phyloP scores from a whole-genome alignment of 2,329 filamentous ascomycete genomes.

The Penicillium concentricum region DNA sequence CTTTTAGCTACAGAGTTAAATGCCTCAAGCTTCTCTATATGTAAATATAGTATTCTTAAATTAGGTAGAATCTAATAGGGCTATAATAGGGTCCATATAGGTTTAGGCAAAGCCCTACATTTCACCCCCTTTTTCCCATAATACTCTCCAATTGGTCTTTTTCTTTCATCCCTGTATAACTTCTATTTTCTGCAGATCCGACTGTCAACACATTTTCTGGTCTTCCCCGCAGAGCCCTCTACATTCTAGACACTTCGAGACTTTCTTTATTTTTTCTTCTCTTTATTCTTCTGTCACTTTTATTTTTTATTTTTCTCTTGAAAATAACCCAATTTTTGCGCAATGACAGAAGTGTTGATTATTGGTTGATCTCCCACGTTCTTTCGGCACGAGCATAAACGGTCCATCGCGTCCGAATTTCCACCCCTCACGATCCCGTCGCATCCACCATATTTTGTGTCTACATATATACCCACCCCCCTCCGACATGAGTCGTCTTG shows the following conservation, averaged over 20 bases:
- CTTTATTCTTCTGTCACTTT: slow-evolving; percentile 1
- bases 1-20: neutral
- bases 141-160: neutral
- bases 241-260: slow-evolving; percentile 2
- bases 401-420: slow-evolving; percentile 19
- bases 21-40: neutral
- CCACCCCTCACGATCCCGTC: slow-evolving; percentile 11
- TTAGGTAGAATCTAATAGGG: neutral
- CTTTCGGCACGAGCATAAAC: slow-evolving; percentile 27
- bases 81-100: neutral
- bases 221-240: slow-evolving; percentile 18
- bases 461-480: neutral
- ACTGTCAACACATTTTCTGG: slow-evolving; percentile 5
- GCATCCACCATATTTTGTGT: slow-evolving; percentile 7
- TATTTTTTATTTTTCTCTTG: neutral
- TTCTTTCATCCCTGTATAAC: neutral
- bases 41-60: neutral
- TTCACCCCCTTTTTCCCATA: neutral
- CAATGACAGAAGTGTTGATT: slow-evolving; percentile 31
- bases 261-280: slow-evolving; percentile 5
- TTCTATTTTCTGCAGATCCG: slow-evolving; percentile 9
- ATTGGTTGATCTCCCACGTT: slow-evolving; percentile 36
- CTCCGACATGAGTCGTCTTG: slow-evolving; percentile 41
- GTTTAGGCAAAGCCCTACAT: neutral
- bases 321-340: slow-evolving; percentile 8